These are phyloP conservation scores for Beauveria australis DNA, from an alignment of 2,329 filamentous ascomycete genomes.

Conservation along the genomic window DNA sequence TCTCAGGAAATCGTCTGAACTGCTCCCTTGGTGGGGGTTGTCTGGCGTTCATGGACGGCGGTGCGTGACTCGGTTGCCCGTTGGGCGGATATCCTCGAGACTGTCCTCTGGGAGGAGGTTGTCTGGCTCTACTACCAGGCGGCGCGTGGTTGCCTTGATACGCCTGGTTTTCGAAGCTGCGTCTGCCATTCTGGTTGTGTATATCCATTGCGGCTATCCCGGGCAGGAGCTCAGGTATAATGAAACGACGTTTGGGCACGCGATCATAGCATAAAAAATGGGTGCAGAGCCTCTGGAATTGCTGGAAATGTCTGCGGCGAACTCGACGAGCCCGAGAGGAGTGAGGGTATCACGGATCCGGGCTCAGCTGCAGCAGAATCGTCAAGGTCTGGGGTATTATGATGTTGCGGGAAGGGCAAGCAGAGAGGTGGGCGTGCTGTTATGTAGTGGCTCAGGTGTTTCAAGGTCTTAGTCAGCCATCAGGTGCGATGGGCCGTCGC, in stretches of 20 bases:
- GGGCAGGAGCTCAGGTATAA: conserved; percentile 24
- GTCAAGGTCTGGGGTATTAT: not conserved
- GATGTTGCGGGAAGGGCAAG: not conserved
- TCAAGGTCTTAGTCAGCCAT: conserved; percentile 3
- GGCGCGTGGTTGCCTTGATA: conserved; percentile 20
- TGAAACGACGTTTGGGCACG: conserved; percentile 21
- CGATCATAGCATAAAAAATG: conserved; percentile 10
- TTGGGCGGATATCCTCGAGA: not conserved
- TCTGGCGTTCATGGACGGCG: conserved; percentile 15
- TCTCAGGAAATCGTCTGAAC: not conserved
- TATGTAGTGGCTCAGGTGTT: not conserved
- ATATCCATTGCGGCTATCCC: conserved; percentile 24
- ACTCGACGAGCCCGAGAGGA: not conserved
- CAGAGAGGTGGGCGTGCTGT: not conserved
- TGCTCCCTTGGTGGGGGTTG: conserved; percentile 23
- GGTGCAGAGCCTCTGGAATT: conserved; percentile 12
- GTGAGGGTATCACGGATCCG: not conserved
- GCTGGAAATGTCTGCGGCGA: not conserved
- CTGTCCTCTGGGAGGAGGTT: conserved; percentile 21
- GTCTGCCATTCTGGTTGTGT: conserved; percentile 20
- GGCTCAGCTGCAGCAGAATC: not conserved
- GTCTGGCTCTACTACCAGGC: conserved; percentile 18
- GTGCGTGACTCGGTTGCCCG: conserved; percentile 18
- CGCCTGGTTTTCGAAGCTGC: conserved; percentile 21
- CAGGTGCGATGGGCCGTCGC: not conserved